Conservation (phyloP, 2,329 filamentous ascomycete genomes). For the Sarocladiaceae sp. region DNA sequence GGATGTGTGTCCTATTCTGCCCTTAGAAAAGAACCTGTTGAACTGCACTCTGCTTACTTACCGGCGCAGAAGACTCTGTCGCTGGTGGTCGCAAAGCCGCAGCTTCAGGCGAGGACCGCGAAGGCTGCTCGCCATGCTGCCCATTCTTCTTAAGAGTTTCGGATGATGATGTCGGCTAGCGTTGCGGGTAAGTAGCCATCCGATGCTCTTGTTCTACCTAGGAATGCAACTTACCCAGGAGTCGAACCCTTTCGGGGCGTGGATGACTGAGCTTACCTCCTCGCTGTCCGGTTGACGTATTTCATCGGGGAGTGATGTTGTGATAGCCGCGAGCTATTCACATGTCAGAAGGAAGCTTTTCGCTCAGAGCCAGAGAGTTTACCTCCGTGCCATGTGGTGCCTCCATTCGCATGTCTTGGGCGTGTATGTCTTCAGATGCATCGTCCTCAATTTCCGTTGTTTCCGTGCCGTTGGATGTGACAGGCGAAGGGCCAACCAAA, state of each 20-base stretch:
- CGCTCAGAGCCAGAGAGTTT: constrained; percentile 7
- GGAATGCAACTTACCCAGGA: constrained; percentile 58
- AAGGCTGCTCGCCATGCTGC: neutral
- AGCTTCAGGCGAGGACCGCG: constrained; percentile 27
- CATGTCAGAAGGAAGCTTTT: neutral
- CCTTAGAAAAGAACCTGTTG: neutral
- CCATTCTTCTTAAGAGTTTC: constrained; percentile 6
- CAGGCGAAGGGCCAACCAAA: constrained; percentile 73
- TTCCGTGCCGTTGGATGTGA: constrained; percentile 78
- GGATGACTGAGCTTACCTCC: constrained; percentile 83
- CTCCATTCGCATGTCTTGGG: constrained; percentile 13
- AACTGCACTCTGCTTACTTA: too few relatives aligned
- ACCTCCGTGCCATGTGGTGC: constrained; percentile 25
- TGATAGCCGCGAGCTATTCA: constrained; percentile 23
- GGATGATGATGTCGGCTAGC: neutral
- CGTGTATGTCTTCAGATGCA: constrained; percentile 52
- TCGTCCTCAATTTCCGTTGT: constrained; percentile 82
- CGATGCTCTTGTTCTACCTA: neutral
- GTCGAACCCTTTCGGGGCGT: constrained; percentile 77
- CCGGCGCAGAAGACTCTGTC: constrained; percentile 18
- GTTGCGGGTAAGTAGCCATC: neutral
- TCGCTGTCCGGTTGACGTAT: constrained; percentile 59
- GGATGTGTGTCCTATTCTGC: constrained; percentile 23
- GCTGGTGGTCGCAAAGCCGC: constrained; percentile 25
- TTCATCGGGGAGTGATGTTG: constrained; percentile 51